Base-by-base conservation (phyloP, 108 stramenopile species). In the Skeletonema tropicum region DNA sequence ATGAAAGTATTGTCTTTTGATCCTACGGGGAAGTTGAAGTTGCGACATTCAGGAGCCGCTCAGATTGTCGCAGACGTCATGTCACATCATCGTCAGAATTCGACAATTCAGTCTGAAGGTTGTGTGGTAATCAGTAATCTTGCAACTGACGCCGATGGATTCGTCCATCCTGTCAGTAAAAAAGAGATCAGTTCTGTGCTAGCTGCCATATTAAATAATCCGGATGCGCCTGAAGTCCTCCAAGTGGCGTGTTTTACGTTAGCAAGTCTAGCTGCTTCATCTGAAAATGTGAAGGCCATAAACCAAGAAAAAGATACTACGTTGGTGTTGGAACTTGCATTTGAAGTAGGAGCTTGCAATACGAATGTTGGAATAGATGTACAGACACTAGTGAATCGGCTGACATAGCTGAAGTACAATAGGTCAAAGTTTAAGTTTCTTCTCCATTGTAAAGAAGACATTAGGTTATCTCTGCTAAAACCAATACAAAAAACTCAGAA, bases 101-200 rank as follows among this genome's bases (percentile, higher is more conserved):
- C 73, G 33, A 64, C 68, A 48, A 74, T 80, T 42, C 73, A 74
- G 70, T 74, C 79, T 35, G 68, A 70, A 29, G 79, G 79, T 42
- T 74, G 73, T 52, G 73, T 66, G 26, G 68, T 80, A 17, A 68
- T 80, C 12, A 33, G 79, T 49, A 80, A 80, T 52, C 72, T 80
- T 29, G 73, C 73, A 58, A 46, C 33, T 14, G 79, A 73, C 33
- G 39, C 49, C 41, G 69, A 65, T 60, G 62, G 69, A 42, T 58
- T 68, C 45, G 60, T 74, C 7, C 25, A 12, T 21, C 49, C 68
- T 19, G 73, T 80, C 1, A 80, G 67, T 9, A 62, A 70, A 31
- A n/a, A 26, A 33, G 79, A 80, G 38, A 36, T 74, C 46, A 57
- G 65, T 46, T 62, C 64, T 19, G 59, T 80, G 2, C 23, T 74